phyloP scores from a whole-genome alignment of 2,329 filamentous ascomycete species.

The Phialophora tarda region DNA sequence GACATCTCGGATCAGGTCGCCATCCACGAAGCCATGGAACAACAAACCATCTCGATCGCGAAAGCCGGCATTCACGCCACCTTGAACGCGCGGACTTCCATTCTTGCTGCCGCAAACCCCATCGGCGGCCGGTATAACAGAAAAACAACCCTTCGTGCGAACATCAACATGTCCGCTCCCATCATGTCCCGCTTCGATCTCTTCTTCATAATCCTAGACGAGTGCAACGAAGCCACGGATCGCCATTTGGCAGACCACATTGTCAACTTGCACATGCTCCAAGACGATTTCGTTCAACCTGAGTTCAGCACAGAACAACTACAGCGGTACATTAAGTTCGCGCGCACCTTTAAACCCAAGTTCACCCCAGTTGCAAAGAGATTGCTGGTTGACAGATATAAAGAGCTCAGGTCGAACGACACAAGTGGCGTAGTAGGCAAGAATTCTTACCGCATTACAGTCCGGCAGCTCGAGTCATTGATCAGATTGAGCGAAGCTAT shows the following conservation, averaged over 20 bases:
- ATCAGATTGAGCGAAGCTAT: constrained; percentile 97
- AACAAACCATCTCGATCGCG: constrained; percentile 98
- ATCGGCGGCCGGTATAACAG: constrained; percentile 97
- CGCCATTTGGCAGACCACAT: constrained; percentile 93
- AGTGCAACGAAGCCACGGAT: constrained; percentile 91
- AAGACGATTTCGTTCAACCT: constrained; percentile 87
- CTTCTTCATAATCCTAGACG: constrained; percentile 96
- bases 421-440: constrained; percentile 88
- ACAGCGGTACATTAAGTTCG: constrained; percentile 96
- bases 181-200: constrained; percentile 99
- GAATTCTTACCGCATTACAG: constrained; percentile 97
- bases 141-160: constrained; percentile 88
- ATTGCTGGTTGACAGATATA: constrained; percentile 88
- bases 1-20: constrained; percentile 95
- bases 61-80: constrained; percentile 99
- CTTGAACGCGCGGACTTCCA: constrained; percentile 91
- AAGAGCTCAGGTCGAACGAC: constrained; percentile 90
- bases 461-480: constrained; percentile 92
- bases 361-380: constrained; percentile 88
- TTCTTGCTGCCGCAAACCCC: constrained; percentile 94
- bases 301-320: constrained; percentile 96
- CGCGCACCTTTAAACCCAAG: constrained; percentile 88
- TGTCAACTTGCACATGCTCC: constrained; percentile 87
- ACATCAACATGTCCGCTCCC: constrained; percentile 98
- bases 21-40: constrained; percentile 99